Conservation (phyloP, 371 early-diverging fungal species). For the Syncephalastrum sp. region DNA sequence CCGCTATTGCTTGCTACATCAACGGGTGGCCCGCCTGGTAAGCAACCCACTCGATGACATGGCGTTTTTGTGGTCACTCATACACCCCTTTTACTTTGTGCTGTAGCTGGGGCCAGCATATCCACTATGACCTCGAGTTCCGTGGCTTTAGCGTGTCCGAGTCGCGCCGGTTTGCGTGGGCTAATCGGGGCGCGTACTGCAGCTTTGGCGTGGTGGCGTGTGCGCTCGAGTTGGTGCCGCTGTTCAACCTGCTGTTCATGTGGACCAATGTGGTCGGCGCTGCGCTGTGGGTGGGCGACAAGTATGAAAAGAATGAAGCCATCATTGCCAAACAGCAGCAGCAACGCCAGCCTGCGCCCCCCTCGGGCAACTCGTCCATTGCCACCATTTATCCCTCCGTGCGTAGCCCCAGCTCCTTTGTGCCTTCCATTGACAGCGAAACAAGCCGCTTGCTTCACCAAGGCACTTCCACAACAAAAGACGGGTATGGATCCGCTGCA, state of each 20-base stretch:
- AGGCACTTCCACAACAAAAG: constrained; percentile 5
- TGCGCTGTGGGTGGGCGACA: constrained; percentile 72
- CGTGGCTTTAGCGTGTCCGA: constrained; percentile 52
- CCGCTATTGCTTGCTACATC: constrained; percentile 52
- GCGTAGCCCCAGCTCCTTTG: constrained; percentile 15
- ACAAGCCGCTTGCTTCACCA: constrained; percentile 14
- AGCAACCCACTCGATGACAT: neutral
- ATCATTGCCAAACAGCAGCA: constrained; percentile 17
- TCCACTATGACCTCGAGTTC: constrained; percentile 59
- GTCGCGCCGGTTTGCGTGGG: constrained; percentile 46
- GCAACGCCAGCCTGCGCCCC: constrained; percentile 8
- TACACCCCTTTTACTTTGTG: no score
- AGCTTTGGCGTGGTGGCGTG: constrained; percentile 66
- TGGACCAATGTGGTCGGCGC: constrained; percentile 79
- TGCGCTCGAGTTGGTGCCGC: constrained; percentile 63
- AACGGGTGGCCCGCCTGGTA: constrained; percentile 59
- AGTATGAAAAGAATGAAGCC: constrained; percentile 49
- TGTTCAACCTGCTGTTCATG: constrained; percentile 68
- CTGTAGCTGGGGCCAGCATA: constrained; percentile 50
- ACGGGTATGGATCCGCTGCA: constrained; percentile 20
- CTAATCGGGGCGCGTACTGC: constrained; percentile 37
- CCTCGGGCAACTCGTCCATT: constrained; percentile 15
- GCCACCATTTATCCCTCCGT: constrained; percentile 21
- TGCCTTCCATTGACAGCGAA: constrained; percentile 20
- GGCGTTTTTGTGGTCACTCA: neutral